Evolutionary conservation across 2,329 filamentous ascomycete genomes (phyloP).

Genomic region (Aspergillus cejpii): DNA sequence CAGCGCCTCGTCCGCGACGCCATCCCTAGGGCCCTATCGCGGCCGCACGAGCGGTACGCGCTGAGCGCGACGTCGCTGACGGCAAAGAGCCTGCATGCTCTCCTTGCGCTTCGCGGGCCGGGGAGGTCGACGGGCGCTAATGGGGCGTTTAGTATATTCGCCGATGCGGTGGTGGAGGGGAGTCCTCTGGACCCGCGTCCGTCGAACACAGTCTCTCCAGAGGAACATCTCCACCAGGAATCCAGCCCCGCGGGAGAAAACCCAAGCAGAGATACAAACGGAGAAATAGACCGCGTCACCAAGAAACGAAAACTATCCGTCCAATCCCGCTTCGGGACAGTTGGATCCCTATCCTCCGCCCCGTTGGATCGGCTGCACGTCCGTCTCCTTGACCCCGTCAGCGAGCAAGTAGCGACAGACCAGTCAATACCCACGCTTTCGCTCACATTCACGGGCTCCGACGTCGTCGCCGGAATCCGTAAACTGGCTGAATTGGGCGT

Average conservation of each 20-base stretch:
- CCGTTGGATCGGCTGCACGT: slow-evolving; percentile 46
- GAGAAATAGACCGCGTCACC: slow-evolving; percentile 18
- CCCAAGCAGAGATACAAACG: slow-evolving; percentile 9
- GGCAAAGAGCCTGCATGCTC: slow-evolving; percentile 63
- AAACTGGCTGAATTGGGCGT: slow-evolving; percentile 67
- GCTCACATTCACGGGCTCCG: slow-evolving; percentile 64
- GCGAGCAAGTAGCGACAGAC: slow-evolving; percentile 7
- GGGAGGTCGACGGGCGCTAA: slow-evolving; percentile 64
- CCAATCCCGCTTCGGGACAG: slow-evolving; percentile 62
- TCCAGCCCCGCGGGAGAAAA: slow-evolving; percentile 12
- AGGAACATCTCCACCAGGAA: slow-evolving; percentile 24
- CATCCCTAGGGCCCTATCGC: slow-evolving; percentile 74
- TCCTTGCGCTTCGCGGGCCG: slow-evolving; percentile 63
- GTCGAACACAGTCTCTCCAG: slow-evolving; percentile 27
- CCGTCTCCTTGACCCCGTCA: slow-evolving; percentile 41
- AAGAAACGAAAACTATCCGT: slow-evolving; percentile 60
- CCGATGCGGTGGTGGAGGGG: slow-evolving; percentile 52
- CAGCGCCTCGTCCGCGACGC: slow-evolving; percentile 67
- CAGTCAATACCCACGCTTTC: slow-evolving; percentile 23
- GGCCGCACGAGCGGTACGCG: slow-evolving; percentile 64
- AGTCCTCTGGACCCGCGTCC: slow-evolving; percentile 47
- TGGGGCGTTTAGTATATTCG: slow-evolving; percentile 75
- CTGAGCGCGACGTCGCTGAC: slow-evolving; percentile 62
- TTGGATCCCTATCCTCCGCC: slow-evolving; percentile 37
- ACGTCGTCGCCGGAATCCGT: slow-evolving; percentile 74